A percentile compares a stretch with the other conserved stretches of the same genome.
Conservation (phyloP, 2,329 filamentous ascomycete genomes). For the Apiospora phragmitis region DNA sequence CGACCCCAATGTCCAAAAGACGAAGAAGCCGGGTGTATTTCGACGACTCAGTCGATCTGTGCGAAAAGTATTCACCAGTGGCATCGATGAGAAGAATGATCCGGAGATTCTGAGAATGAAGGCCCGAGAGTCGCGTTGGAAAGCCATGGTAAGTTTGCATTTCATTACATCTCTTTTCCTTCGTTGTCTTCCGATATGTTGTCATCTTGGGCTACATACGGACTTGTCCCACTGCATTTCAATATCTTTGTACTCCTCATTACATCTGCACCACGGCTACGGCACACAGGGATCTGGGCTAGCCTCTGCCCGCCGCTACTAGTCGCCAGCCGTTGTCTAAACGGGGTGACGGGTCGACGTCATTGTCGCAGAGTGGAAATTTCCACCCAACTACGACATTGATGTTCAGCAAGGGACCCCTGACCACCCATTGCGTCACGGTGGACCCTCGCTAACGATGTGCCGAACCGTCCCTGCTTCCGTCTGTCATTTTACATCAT, state of each 20-base stretch:
- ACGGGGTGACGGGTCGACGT: background rate
- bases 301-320: background rate
- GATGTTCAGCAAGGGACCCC: background rate
- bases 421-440: background rate
- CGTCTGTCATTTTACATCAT: background rate
- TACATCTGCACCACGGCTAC: background rate
- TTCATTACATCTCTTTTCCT: background rate
- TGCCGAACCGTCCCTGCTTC: conserved; percentile 5
- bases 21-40: background rate
- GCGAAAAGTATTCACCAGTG: background rate
- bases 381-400: background rate
- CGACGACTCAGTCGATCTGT: background rate
- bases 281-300: background rate
- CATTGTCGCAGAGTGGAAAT: background rate
- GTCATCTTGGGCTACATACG: background rate
- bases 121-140: background rate
- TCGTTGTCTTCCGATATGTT: background rate
- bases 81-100: background rate
- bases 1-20: background rate
- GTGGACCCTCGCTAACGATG: background rate
- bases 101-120: background rate
- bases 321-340: background rate
- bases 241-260: background rate
- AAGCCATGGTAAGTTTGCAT: background rate
- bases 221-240: background rate